A percentile compares a stretch with the other conserved stretches of the same genome.
Conservation (phyloP, 768 basidiomycete species). For the Amanita subjunquillea region DNA sequence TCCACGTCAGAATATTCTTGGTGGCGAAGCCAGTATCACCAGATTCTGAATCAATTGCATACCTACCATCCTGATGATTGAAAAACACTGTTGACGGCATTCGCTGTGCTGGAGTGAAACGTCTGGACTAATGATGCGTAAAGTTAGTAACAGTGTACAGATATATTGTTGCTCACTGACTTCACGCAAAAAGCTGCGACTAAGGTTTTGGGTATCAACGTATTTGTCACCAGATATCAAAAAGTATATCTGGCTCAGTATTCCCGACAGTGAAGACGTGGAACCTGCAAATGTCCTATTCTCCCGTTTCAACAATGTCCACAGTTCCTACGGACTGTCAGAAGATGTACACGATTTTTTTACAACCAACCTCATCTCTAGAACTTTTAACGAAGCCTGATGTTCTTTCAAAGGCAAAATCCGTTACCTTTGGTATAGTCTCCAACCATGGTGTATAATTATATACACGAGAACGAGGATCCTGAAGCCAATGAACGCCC, state of each 20-base stretch:
- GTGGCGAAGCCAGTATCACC: constrained; percentile 28
- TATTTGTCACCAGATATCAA: constrained; percentile 64
- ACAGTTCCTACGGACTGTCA: constrained; percentile 43
- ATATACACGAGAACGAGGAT: constrained; percentile 77
- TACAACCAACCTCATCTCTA: constrained; percentile 46
- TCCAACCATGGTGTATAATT: constrained; percentile 73
- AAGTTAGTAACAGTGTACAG: constrained; percentile 2
- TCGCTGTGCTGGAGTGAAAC: constrained; percentile 71
- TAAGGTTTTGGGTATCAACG: constrained; percentile 54
- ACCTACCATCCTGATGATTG: constrained; percentile 54
- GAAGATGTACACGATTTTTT: not conserved
- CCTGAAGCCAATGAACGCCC: constrained; percentile 82
- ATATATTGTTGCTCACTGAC: constrained; percentile 26
- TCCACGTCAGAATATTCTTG: constrained; percentile 68
- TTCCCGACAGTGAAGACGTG: constrained; percentile 80
- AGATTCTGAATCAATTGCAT: constrained; percentile 52
- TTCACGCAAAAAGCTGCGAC: constrained; percentile 45
- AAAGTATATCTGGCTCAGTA: constrained; percentile 83
- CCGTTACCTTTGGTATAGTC: constrained; percentile 60
- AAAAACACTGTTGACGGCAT: constrained; percentile 67
- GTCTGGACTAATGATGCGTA: constrained; percentile 29
- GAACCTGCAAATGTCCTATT: constrained; percentile 67
- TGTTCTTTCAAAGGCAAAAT: constrained; percentile 80
- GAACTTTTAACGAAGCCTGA: constrained; percentile 72
- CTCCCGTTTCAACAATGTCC: constrained; percentile 46